Percentiles rank a stretch among this genome's conserved stretches.
Conservation (phyloP, 2,329 filamentous ascomycete species). For the Pseudocercospora cruenta region DNA sequence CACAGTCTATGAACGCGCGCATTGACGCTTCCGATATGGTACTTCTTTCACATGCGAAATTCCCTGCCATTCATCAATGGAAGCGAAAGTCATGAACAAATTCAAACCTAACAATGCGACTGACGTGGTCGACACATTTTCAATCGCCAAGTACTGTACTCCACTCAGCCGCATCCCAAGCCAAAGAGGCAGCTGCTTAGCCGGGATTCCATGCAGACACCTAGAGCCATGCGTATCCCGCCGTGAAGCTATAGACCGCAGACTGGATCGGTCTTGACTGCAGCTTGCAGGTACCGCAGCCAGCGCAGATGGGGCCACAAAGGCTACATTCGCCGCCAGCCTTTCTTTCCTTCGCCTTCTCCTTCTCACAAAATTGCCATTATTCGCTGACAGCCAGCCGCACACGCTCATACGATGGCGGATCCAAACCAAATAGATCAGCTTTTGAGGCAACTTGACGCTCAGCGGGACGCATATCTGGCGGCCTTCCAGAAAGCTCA, state of each 20-base stretch:
- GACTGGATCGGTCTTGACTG: not conserved
- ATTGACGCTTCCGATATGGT: too few species aligned
- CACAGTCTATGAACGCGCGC: too few species aligned
- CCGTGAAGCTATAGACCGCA: not conserved
- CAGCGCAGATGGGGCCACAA: not conserved
- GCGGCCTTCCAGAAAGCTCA: constrained; percentile 27
- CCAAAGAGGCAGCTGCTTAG: not conserved
- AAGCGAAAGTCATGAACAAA: too few species aligned
- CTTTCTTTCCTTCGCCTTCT: not conserved
- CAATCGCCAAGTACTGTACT: not conserved
- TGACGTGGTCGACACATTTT: not conserved
- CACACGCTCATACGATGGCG: not conserved
- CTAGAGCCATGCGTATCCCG: not conserved
- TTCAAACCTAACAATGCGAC: too few species aligned
- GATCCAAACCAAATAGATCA: constrained; percentile 1
- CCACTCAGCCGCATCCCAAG: constrained; percentile 1
- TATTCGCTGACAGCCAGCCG: not conserved
- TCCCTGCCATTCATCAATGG: too few species aligned
- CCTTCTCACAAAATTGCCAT: not conserved
- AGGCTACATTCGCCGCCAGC: not conserved
- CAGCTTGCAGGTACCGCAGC: not conserved
- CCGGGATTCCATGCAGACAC: not conserved
- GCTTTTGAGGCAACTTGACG: constrained; percentile 28
- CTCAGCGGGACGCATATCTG: constrained; percentile 28
- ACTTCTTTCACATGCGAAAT: too few species aligned